Conservation (phyloP, 176 grass and related monocot genomes). For the Tillandsia fasciculata region DNA sequence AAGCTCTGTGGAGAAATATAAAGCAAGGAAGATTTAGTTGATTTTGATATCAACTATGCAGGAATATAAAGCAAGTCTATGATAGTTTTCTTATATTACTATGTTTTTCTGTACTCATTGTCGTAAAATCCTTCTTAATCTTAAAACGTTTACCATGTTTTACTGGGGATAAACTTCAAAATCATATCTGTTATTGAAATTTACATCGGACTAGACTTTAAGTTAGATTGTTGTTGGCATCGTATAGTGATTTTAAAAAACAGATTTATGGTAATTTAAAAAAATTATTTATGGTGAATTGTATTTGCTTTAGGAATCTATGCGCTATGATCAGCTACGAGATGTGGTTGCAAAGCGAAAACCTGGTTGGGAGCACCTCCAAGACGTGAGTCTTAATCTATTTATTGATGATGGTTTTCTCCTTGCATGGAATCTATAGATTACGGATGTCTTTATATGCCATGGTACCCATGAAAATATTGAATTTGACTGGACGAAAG, state of each 20-base stretch:
- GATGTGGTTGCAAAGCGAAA: constrained; percentile 18
- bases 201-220: background rate
- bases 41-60: too few species aligned
- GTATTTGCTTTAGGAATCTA: constrained; percentile 14
- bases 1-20: too few species aligned
- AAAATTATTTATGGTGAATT: background rate
- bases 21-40: too few species aligned
- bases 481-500: background rate
- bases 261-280: background rate
- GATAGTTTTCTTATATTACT: too few species aligned
- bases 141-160: background rate
- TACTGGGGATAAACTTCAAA: background rate
- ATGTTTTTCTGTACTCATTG: too few species aligned
- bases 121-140: background rate
- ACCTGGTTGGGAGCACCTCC: constrained; percentile 22
- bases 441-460: background rate
- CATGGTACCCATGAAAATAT: background rate
- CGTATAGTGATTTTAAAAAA: background rate
- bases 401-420: background rate
- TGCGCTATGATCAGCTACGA: constrained; percentile 25
- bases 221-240: background rate
- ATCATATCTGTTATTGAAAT: background rate
- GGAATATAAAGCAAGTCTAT: too few species aligned
- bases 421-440: background rate
- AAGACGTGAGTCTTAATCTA: constrained; percentile 15